Conservation (phyloP, 352 stramenopile species). For the Globisporangium spiculum region DNA sequence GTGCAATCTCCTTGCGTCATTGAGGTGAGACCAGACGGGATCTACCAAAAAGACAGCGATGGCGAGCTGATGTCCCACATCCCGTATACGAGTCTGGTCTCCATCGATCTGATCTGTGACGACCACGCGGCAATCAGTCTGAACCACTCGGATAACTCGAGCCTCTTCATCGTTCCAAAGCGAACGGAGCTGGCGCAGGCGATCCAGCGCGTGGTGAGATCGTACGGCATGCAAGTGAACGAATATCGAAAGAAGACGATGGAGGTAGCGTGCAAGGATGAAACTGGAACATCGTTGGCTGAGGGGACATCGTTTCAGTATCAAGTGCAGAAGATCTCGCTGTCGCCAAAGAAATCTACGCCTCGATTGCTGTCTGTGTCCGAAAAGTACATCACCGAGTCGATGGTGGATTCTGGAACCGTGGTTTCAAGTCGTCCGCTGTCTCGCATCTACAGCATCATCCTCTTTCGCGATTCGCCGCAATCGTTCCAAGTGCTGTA, state of each 20-base stretch:
- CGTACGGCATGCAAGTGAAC: conserved; percentile 79
- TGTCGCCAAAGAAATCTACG: conserved; percentile 33
- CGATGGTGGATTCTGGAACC: conserved; percentile 38
- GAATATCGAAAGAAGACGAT: conserved; percentile 84
- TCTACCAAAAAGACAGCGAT: conserved; percentile 75
- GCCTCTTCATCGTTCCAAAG: conserved; percentile 63
- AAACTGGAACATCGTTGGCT: conserved; percentile 21
- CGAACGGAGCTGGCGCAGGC: conserved; percentile 68
- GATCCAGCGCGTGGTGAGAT: conserved; percentile 69
- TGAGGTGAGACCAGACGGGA: conserved; percentile 66
- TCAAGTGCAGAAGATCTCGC: conserved; percentile 58
- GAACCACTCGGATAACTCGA: conserved; percentile 83
- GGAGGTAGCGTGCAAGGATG: conserved; percentile 50
- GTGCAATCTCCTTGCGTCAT: conserved; percentile 67
- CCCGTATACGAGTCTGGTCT: conserved; percentile 78
- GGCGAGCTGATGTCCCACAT: conserved; percentile 80
- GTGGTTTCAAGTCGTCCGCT: conserved; percentile 75
- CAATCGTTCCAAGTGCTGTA: conserved; percentile 77
- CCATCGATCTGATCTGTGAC: conserved; percentile 79
- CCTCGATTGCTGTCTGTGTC: conserved; percentile 56
- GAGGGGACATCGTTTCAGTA: conserved; percentile 68
- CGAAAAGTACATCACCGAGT: conserved; percentile 71
- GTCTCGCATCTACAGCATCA: conserved; percentile 61
- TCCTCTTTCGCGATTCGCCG: conserved; percentile 57
- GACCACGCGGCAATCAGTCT: conserved; percentile 64